phyloP scores from a whole-genome alignment of 2,329 filamentous ascomycete genomes.

The Juglanconis juglandina region DNA sequence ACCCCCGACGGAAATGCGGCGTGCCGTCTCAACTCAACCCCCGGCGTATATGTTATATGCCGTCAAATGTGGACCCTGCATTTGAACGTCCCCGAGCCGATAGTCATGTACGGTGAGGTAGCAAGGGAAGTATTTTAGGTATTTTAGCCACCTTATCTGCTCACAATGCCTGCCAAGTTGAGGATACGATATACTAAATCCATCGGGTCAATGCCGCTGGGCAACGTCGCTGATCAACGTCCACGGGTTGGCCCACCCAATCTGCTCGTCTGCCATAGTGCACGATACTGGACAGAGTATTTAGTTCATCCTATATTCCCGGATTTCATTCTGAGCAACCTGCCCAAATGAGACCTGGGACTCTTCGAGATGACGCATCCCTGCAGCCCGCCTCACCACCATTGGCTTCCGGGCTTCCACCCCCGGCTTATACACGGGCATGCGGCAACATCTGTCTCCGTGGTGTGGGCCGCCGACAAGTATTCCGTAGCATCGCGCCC shows the following conservation, averaged over 20 bases:
- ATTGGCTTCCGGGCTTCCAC: not conserved
- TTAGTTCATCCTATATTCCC: not conserved
- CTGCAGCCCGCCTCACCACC: not conserved
- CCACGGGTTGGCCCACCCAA: not conserved
- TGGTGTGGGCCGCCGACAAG: not conserved
- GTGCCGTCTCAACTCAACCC: too few species aligned
- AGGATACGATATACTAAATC: too few species aligned
- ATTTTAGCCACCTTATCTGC: too few species aligned
- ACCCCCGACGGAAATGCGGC: too few species aligned
- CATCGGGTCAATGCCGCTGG: too few species aligned
- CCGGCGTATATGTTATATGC: too few species aligned
- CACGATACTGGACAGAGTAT: not conserved
- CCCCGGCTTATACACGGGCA: slow-evolving; percentile 1
- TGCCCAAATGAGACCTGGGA: not conserved
- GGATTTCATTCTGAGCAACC: not conserved
- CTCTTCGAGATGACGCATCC: slow-evolving; percentile 1
- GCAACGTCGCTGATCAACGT: not conserved
- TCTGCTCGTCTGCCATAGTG: not conserved
- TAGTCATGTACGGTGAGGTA: too few species aligned
- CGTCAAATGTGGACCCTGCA: too few species aligned
- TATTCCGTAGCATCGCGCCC: not conserved
- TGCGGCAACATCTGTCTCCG: slow-evolving; percentile 6
- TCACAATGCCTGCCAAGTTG: too few species aligned
- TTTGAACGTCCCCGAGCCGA: too few species aligned
- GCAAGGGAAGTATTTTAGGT: too few species aligned